Base-by-base conservation (phyloP, 306 rosid genomes). In the Erythrophleum fordii region DNA sequence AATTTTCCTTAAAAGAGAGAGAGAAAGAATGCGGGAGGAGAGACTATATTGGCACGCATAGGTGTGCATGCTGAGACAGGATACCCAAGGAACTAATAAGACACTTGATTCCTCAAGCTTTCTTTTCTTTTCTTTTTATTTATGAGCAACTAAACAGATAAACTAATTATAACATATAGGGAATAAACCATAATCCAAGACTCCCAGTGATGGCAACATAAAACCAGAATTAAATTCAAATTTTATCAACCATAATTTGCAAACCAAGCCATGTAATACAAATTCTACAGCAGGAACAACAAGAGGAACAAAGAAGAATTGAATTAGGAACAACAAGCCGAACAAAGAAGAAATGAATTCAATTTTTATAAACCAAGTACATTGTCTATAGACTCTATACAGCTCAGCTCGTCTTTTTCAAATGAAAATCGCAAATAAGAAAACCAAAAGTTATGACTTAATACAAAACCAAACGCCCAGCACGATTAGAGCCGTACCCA, bases 401-500 rank as follows among this genome's bases (percentile, higher is more conserved):
- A 64, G 42, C 8, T 12, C 35, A 46, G 0, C 18, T 45, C 18
- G 4, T 20, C 7, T 10, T 12, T 31, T 18, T 23, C 9, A 29
- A 44, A 37, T 8, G 11, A 26, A 29, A 17, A 0, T 3, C 6
- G 1, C 23, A 75, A 34, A 16, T 8, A 6, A 17, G 11, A 62
- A 28, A 56, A 37, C n/a, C 5, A 76, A 76, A 61, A n/a, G 34
- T 18, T 14, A 83, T 72, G 60, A 71, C 8, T 62, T 41, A 18
- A 89, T 79, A 49, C 93, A 90, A 72, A 90, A 84, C 87, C 88
- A 90, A 77, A 90, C 86, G 13, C 91, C 93, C 20, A 87, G 28
- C 29, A 86, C 83, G 60, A 87, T 90, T 10, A 90, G 56, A 52
- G 67, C 81, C 61, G 86, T 85, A 83, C 93, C 93, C 14, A 85